These are phyloP conservation scores for Dothiorella sarmentorum DNA, from an alignment of 2,329 filamentous ascomycete genomes.

Conservation along the genomic window DNA sequence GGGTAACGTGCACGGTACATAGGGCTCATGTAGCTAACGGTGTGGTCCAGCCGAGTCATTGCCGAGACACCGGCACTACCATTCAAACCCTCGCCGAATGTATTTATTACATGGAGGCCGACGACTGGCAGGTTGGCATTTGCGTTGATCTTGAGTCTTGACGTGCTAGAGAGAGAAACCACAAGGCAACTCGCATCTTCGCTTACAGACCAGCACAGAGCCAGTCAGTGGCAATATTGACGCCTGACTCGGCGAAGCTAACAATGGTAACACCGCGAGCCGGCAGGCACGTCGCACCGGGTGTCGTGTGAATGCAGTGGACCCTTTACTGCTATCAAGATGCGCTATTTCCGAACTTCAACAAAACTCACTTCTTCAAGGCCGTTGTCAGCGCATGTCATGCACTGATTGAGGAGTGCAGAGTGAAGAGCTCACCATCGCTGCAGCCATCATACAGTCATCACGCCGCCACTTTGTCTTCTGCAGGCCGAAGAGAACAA, in stretches of 20 bases:
- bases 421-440: neutral
- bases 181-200: too few species aligned
- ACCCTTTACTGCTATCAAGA: neutral
- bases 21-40: slow-evolving; percentile 32
- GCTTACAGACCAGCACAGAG: slow-evolving; percentile 33
- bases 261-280: neutral
- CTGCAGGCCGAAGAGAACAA: slow-evolving; percentile 21
- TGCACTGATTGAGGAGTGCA: slow-evolving; percentile 19
- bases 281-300: slow-evolving; percentile 2
- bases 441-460: slow-evolving; percentile 28
- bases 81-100: too few species aligned
- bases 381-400: neutral
- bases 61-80: slow-evolving; percentile 23
- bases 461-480: slow-evolving; percentile 29
- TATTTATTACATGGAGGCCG: too few species aligned
- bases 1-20: slow-evolving; percentile 24
- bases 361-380: neutral
- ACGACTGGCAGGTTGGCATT: slow-evolving; percentile 26
- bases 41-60: slow-evolving; percentile 35
- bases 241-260: slow-evolving; percentile 20
- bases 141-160: slow-evolving; percentile 27
- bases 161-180: slow-evolving; percentile 28
- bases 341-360: too few species aligned
- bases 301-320: neutral
- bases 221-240: slow-evolving; percentile 38